A percentile compares a stretch with the other conserved stretches of the same genome.
Conservation (phyloP, 176 grass and related monocot genomes). For the Ensete glaucum region DNA sequence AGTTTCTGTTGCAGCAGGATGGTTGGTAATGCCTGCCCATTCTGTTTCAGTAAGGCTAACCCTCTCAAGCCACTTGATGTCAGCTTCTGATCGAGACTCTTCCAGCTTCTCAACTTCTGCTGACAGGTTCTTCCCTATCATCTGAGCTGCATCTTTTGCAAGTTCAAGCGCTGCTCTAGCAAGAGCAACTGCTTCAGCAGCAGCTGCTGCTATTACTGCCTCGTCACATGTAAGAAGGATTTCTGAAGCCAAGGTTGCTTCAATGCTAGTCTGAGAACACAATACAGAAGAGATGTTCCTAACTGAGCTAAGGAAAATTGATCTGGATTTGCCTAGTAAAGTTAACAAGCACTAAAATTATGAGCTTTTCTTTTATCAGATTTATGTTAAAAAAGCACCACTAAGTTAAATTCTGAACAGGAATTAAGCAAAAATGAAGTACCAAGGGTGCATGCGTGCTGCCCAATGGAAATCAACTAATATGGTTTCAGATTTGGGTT, state of each 20-base stretch:
- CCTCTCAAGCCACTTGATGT: no score
- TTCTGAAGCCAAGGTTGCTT: constrained; percentile 38
- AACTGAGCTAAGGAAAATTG: background rate
- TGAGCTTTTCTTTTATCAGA: background rate
- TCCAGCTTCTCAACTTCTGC: background rate
- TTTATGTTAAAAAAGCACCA: no score
- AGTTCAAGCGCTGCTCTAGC: constrained; percentile 69
- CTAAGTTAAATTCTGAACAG: no score
- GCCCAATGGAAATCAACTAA: no score
- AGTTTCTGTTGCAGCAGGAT: constrained; percentile 14
- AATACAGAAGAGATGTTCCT: background rate
- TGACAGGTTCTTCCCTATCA: constrained; percentile 24
- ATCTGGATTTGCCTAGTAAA: no score
- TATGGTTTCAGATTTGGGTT: background rate
- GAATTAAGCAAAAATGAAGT: no score
- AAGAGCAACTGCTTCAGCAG: constrained; percentile 79
- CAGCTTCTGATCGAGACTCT: no score
- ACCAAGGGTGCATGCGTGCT: no score
- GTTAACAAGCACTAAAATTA: background rate
- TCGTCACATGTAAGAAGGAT: constrained; percentile 44
- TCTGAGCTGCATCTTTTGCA: constrained; percentile 57
- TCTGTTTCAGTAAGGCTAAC: constrained; percentile 25
- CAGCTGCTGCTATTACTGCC: constrained; percentile 57
- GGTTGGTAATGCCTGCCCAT: background rate
- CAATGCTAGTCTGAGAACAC: constrained; percentile 28